A percentile compares a stretch with the other conserved stretches of the same genome.
Conservation (phyloP, 2,329 filamentous ascomycete species). For the Cephalotrichum gorgonifer region DNA sequence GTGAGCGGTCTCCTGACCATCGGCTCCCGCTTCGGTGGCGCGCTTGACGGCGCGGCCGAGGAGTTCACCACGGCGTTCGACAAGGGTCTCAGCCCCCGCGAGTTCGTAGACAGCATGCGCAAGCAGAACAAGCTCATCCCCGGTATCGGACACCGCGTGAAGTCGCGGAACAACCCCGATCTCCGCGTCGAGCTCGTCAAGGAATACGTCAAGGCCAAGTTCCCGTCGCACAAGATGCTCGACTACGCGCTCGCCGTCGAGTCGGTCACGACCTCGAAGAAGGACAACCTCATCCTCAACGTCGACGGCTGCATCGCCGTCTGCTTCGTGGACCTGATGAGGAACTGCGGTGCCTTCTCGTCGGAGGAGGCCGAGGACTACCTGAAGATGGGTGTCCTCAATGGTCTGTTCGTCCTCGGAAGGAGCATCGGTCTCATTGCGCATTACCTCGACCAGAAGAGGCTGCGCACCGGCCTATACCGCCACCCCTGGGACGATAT, state of each 20-base stretch:
- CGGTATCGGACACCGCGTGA: slow-evolving; percentile 98
- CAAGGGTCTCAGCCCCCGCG: slow-evolving; percentile 94
- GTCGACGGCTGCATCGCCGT: slow-evolving; percentile 97
- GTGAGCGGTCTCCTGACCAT: slow-evolving; percentile 97
- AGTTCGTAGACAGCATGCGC: slow-evolving; percentile 97
- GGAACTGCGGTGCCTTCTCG: slow-evolving; percentile 96
- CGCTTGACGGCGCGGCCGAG: slow-evolving; percentile 91
- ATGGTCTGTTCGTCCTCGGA: slow-evolving; percentile 97
- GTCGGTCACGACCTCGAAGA: slow-evolving; percentile 97
- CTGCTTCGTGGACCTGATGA: slow-evolving; percentile 95
- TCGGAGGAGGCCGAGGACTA: slow-evolving; percentile 97
- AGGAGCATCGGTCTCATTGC: slow-evolving; percentile 98
- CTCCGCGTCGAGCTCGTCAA: slow-evolving; percentile 98
- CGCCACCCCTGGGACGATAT: slow-evolving; percentile 99
- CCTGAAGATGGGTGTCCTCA: slow-evolving; percentile 97
- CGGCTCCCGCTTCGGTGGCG: slow-evolving; percentile 96
- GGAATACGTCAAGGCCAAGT: slow-evolving; percentile 95
- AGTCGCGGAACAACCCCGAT: slow-evolving; percentile 99
- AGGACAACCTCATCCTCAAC: slow-evolving; percentile 99
- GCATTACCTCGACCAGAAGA: slow-evolving; percentile 99
- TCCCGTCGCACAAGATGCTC: slow-evolving; percentile 95
- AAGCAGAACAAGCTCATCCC: slow-evolving; percentile 99
- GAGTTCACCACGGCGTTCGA: slow-evolving; percentile 98
- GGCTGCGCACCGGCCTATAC: slow-evolving; percentile 95
- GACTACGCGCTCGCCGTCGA: slow-evolving; percentile 98